A percentile compares a stretch with the other conserved stretches of the same genome.
phyloP scores from a whole-genome alignment of 225 moss, liverwort and hornwort genomes.

The Lunularia cruciata region DNA sequence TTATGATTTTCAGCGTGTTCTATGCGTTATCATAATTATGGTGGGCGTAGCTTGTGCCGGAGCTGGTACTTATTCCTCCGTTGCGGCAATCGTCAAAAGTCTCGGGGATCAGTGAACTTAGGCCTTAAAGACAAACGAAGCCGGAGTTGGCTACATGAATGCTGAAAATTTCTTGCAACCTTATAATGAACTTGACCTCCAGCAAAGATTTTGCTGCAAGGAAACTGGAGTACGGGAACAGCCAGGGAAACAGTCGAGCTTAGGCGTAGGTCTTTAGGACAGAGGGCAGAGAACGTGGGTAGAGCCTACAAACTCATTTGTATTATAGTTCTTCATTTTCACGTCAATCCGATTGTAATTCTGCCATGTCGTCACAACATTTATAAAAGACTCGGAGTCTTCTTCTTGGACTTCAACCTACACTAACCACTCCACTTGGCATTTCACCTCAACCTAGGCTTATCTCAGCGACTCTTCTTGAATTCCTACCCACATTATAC shows the following conservation, averaged over 20 bases:
- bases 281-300: not conserved
- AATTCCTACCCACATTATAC: too few relatives aligned
- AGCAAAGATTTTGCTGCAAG: not conserved
- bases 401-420: not conserved
- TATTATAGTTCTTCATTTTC: not conserved
- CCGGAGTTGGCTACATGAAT: not conserved
- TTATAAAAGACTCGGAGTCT: constrained; percentile 4
- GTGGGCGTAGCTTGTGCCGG: constrained; percentile 58
- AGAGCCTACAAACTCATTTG: constrained; percentile 8
- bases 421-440: too few relatives aligned
- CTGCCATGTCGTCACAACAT: not conserved
- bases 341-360: constrained; percentile 1
- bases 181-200: not conserved
- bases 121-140: not conserved
- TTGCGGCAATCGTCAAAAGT: constrained; percentile 58
- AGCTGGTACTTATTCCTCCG: constrained; percentile 75
- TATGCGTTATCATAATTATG: constrained; percentile 56
- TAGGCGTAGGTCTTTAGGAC: not conserved
- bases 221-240: constrained; percentile 3
- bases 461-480: too few relatives aligned
- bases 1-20: constrained; percentile 35
- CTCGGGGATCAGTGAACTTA: constrained; percentile 24
- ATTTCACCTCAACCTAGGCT: too few relatives aligned
- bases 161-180: not conserved
- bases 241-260: not conserved